These are phyloP conservation scores for Neurospora sp. DNA, from an alignment of 495 filamentous ascomycete genomes.

Conservation along the genomic window DNA sequence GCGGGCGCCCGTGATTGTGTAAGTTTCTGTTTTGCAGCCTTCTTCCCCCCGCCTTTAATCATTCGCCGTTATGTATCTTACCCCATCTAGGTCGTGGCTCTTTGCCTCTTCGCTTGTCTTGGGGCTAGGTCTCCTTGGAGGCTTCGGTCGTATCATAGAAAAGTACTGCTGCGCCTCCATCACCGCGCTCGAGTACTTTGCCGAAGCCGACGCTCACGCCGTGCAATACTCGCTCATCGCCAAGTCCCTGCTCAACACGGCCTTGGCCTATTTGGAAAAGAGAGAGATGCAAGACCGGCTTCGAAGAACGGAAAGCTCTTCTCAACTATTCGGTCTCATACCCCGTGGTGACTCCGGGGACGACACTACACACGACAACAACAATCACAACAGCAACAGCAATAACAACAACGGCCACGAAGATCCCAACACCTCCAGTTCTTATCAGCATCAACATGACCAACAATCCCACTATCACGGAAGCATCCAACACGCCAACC, in stretches of 20 bases:
- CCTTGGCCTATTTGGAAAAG: conserved; percentile 28
- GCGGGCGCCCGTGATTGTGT: conserved; percentile 34
- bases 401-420: background rate
- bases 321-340: conserved; percentile 33
- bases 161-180: conserved; percentile 32
- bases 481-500: background rate
- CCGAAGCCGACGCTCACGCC: conserved; percentile 30
- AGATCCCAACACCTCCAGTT: background rate
- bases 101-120: conserved; percentile 39
- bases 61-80: background rate
- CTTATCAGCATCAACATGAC: background rate
- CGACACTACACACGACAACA: background rate
- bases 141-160: conserved; percentile 35
- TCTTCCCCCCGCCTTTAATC: background rate
- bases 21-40: conserved; percentile 7
- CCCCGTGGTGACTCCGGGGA: conserved; percentile 4
- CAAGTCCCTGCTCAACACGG: conserved; percentile 31
- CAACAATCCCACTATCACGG: background rate
- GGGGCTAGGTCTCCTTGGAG: conserved; percentile 32
- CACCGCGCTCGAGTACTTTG: conserved; percentile 32
- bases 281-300: conserved; percentile 29
- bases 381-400: background rate
- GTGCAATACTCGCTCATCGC: conserved; percentile 37
- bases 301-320: conserved; percentile 31
- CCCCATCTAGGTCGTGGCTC: conserved; percentile 28